Conservation (phyloP, 164 flowering plant species). For the Echeveria elegans region DNA sequence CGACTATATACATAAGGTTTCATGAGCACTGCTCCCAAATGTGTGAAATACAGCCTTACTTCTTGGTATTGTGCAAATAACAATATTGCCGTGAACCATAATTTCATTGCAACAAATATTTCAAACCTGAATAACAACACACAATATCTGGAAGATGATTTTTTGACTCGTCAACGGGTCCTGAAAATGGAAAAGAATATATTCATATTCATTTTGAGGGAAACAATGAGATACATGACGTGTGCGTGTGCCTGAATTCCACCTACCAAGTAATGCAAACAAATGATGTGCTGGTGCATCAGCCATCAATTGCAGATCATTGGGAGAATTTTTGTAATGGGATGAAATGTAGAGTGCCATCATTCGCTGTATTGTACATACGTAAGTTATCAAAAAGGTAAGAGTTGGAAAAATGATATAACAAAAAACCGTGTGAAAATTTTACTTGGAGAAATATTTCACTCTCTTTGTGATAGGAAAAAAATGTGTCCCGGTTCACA, state of each 20-base stretch:
- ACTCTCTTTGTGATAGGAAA: conserved; percentile 92
- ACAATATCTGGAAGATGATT: conserved; percentile 91
- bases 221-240: neutral
- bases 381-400: conserved; percentile 1
- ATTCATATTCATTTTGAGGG: neutral
- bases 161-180: conserved; percentile 92
- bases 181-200: conserved; percentile 25
- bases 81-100: neutral
- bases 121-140: conserved; percentile 84
- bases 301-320: conserved; percentile 90
- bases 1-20: too few species aligned
- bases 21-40: too few species aligned
- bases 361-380: conserved; percentile 59
- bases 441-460: conserved; percentile 87
- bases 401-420: neutral
- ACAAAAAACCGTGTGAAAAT: conserved; percentile 7
- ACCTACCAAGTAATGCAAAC: conserved; percentile 87
- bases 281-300: conserved; percentile 99
- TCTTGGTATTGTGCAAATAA: neutral
- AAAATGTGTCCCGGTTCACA: conserved; percentile 92
- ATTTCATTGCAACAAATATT: neutral
- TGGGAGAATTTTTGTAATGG: conserved; percentile 97
- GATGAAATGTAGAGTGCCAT: conserved; percentile 98
- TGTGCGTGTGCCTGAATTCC: neutral
- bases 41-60: too few species aligned